A percentile compares a stretch with the other conserved stretches of the same genome.
These are phyloP conservation scores for Pseudogymnoascus sp. DNA, from an alignment of 2,329 filamentous ascomycete species.

Conservation along the genomic window DNA sequence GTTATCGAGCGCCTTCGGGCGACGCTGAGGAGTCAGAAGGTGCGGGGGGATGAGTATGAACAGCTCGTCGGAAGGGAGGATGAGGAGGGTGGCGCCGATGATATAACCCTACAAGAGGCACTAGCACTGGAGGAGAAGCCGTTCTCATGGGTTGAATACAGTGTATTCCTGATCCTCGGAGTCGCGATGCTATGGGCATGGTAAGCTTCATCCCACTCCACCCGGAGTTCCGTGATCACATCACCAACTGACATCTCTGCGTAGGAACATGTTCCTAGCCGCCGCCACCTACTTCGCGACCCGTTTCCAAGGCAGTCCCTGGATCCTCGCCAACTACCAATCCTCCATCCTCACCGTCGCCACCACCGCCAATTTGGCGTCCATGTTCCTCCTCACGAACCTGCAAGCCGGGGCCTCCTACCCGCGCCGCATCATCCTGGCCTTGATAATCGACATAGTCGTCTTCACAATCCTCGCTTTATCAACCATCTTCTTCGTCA, in stretches of 20 bases:
- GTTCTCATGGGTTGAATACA: slow-evolving; percentile 83
- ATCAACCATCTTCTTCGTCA: slow-evolving; percentile 63
- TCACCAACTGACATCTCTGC: slow-evolving; percentile 1
- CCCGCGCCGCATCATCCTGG: slow-evolving; percentile 70
- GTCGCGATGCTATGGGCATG: slow-evolving; percentile 97
- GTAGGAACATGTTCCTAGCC: slow-evolving; percentile 96
- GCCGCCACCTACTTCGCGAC: slow-evolving; percentile 86
- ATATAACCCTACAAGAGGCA: slow-evolving; percentile 19
- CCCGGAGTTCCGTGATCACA: not conserved
- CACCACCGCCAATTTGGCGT: slow-evolving; percentile 69
- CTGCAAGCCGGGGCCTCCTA: slow-evolving; percentile 80
- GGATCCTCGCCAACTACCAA: slow-evolving; percentile 76
- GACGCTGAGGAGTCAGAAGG: slow-evolving; percentile 27
- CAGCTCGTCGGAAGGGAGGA: slow-evolving; percentile 24
- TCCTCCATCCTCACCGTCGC: slow-evolving; percentile 81
- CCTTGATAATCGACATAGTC: slow-evolving; percentile 66
- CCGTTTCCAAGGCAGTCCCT: slow-evolving; percentile 63
- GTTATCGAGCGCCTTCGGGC: slow-evolving; percentile 34
- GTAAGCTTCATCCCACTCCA: slow-evolving; percentile 42
- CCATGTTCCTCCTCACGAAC: slow-evolving; percentile 68
- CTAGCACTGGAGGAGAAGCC: slow-evolving; percentile 29
- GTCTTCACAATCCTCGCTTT: slow-evolving; percentile 71
- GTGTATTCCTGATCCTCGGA: slow-evolving; percentile 75
- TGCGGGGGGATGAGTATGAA: slow-evolving; percentile 28
- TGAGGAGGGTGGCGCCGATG: slow-evolving; percentile 21